These are phyloP conservation scores for Asclepias syriaca DNA, from an alignment of 257 asterid species.

Conservation along the genomic window DNA sequence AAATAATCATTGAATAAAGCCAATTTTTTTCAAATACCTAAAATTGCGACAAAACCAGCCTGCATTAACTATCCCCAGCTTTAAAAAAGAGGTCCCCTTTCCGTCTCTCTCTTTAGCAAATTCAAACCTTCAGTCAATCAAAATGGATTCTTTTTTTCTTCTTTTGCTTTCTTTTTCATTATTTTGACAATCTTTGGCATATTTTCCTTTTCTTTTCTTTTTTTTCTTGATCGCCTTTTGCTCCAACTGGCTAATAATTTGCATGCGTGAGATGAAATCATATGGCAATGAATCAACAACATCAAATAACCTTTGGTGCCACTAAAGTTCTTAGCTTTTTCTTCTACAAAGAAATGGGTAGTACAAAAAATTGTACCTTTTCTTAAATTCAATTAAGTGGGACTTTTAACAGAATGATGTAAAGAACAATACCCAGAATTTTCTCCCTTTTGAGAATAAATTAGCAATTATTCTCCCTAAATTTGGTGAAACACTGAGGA, in stretches of 20 bases:
- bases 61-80: not conserved
- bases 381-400: not conserved
- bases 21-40: not conserved
- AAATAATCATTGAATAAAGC: slow-evolving; percentile 28
- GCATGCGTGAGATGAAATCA: not conserved
- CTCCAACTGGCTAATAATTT: not conserved
- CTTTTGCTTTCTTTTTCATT: not conserved
- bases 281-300: not conserved
- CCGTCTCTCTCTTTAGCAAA: not conserved
- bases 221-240: not conserved
- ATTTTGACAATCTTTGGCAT: slow-evolving; percentile 4
- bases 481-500: not conserved
- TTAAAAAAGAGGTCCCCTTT: not conserved
- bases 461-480: not conserved
- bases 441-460: not conserved
- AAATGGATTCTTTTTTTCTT: not conserved
- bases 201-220: not conserved
- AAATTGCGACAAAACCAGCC: slow-evolving; percentile 1
- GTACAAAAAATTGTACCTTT: not conserved
- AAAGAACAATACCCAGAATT: not conserved
- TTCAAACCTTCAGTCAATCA: slow-evolving; percentile 8
- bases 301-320: not conserved
- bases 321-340: not conserved
- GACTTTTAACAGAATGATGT: not conserved
- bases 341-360: not conserved